Base-by-base conservation (phyloP, 306 rosid genomes). In the Elaeagnus macrophylla region DNA sequence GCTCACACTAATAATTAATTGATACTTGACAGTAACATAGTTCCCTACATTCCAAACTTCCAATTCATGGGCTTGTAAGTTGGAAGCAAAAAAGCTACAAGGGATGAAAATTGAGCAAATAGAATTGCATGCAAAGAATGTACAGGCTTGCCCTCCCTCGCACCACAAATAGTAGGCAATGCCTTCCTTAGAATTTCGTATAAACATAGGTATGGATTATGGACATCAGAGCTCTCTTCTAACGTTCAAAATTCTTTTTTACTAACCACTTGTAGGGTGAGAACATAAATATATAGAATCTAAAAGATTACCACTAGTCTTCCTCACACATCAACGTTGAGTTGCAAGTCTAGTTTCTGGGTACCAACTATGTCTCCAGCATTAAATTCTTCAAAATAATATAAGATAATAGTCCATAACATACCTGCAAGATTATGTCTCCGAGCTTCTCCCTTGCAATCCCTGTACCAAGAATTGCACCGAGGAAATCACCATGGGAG, bases 401-500 rank as follows among this genome's bases (percentile, higher is more conserved):
- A 12, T 12, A 53, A 25, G 54, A 53, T 43, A 37, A 18, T 32
- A 65, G 45, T 19, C 40, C 53, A 12, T 41, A 64, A 59, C 43
- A 49, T 64, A 90, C 97, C 97, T 83, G 91, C 72, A 86, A 60
- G 61, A 90, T 75, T 59, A 90, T 76, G 64, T 90, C 97, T 41
- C 97, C 97, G 32, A 90, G 59, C 74, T 87, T 86, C 62, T 86
- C 94, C 74, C 94, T 77, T 17, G 66, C 59, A 67, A 90, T 90
- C 58, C 97, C 95, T 51, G 88, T 83, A 61, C 90, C 88, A 62
- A 89, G 94, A 78, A 83, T 72, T 67, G 95, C 57, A 12, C 97
- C 95, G 67, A 90, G 95, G 78, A 86, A 80, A 72, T 90, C 94
- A 46, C 97, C 94, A 63, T 83, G 94, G 57, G 94, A 79, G 50